Conservation (phyloP, 768 basidiomycete species). For the Auriscalpium orientale region DNA sequence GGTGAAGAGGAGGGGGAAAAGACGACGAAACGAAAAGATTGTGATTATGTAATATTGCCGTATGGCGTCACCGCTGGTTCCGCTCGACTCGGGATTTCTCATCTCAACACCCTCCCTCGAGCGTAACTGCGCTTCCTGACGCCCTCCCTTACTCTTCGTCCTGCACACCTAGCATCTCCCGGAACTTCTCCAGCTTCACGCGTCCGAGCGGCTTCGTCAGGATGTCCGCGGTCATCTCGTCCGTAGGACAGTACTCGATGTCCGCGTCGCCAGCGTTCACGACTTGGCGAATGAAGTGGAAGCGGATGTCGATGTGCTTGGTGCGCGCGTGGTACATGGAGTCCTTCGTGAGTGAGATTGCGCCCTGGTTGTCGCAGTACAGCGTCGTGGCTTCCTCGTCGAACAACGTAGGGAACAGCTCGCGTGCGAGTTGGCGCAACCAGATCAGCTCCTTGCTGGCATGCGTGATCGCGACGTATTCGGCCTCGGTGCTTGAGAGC, state of each 20-base stretch:
- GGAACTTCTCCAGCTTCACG: neutral
- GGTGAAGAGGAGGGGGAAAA: no score
- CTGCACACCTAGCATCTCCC: neutral
- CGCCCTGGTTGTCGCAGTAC: conserved; percentile 4
- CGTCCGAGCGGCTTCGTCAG: neutral
- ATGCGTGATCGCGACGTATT: conserved; percentile 25
- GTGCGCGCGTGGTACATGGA: conserved; percentile 1
- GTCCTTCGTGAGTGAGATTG: neutral
- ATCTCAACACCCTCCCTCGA: no score
- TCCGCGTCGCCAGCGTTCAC: neutral
- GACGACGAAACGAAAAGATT: no score
- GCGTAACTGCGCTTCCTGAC: neutral
- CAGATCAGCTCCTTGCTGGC: conserved; percentile 8
- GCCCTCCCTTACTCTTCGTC: neutral
- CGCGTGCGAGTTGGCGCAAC: neutral
- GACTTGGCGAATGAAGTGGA: neutral
- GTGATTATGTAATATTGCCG: no score
- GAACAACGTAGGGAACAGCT: neutral
- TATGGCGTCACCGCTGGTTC: no score
- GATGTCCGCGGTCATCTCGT: neutral
- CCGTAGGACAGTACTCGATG: neutral
- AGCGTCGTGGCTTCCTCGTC: neutral
- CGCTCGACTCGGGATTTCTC: no score
- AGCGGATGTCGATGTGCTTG: conserved; percentile 1
- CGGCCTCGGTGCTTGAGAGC: conserved; percentile 25